A percentile compares a stretch with the other conserved stretches of the same genome.
These are phyloP conservation scores for Prunella vulgaris DNA, from an alignment of 257 asterid genomes.

Conservation along the genomic window DNA sequence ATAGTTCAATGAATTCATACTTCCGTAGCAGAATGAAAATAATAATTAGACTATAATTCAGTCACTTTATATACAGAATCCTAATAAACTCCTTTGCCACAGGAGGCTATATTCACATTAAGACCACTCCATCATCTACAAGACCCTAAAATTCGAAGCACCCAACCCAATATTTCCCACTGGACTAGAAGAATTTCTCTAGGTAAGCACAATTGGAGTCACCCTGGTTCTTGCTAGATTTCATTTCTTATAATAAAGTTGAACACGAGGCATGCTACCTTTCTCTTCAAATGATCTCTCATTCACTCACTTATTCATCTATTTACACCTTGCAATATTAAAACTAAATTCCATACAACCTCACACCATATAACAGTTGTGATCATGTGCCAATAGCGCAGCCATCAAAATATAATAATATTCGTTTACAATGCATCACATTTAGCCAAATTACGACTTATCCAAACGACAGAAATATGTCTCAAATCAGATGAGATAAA, in stretches of 20 bases:
- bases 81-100: background rate
- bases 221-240: background rate
- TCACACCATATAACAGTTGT: background rate
- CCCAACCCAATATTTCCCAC: background rate
- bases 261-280: background rate
- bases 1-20: background rate
- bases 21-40: background rate
- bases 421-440: background rate
- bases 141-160: background rate
- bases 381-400: background rate
- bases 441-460: background rate
- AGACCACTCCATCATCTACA: background rate
- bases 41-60: background rate
- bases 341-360: background rate
- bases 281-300: background rate
- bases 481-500: background rate
- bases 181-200: background rate
- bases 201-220: background rate
- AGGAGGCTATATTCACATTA: background rate
- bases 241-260: background rate
- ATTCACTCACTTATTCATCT: conserved; percentile 5
- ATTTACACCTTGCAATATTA: too few relatives aligned
- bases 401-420: background rate
- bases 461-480: conserved; percentile 9
- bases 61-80: background rate